Evolutionary conservation across 176 grass and related monocot species (phyloP), one percentile per base, ranked within the genome.

Genomic region (Cymbopogon citratus): DNA sequence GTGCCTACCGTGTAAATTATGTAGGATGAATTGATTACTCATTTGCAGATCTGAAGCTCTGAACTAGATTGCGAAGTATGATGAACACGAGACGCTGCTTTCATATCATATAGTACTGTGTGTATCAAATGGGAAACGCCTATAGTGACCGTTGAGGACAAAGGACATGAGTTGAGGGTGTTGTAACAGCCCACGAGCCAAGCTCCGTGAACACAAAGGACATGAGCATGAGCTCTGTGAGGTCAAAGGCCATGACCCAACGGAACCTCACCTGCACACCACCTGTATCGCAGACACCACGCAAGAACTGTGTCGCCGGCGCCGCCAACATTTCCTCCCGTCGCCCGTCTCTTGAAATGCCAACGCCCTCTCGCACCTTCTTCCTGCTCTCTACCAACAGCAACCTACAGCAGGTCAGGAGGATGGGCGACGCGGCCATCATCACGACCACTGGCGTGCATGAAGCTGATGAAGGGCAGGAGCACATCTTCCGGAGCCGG

Each of bases 401-500:
- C 35, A 6, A 1, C 18, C 66, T 26, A 4, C 59, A 60, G 19
- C 12, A 39, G 56, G 44, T 12, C 74, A 76, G 31, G 43, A 76
- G 31, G 43, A 45, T 93, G 91, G 87, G 87, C 9, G 82, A 93
- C 85, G 56, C 67, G 18, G 52, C 77, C 49, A 34, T 71, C 12
- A 9, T 33, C 31, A 33, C 31, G 31, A 33, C 52, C 21, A 25
- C 29, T 2, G 39, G 10, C 3, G 43, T 67, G 38, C 33, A 19
- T n/a, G 48, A 64, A 36, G 84, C 79, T 9, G 74, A 69, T 0
- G 41, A 44, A 43, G 86, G 82, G 11, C 38, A 92, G 38, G 91
- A 90, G 83, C 80, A 92, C 85, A 85, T 97, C 67, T 97, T 97
- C 67, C 74, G 69, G 38, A 97, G 94, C 77, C 80, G 81, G 75